phyloP scores from a whole-genome alignment of 257 asterid genomes.

The Henckelia pumila region DNA sequence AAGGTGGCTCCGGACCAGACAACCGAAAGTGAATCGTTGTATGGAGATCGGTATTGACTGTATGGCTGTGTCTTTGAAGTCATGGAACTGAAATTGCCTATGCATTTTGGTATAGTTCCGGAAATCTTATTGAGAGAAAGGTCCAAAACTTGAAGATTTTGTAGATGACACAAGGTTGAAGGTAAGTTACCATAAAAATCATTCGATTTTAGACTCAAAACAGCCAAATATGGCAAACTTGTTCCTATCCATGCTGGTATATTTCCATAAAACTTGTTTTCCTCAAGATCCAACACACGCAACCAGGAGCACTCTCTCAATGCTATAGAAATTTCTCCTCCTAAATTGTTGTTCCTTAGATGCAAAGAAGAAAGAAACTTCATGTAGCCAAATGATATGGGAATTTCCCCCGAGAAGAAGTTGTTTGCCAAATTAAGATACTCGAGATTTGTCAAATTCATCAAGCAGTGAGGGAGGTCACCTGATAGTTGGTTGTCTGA shows the following conservation, averaged over 20 bases:
- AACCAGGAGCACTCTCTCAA: slow-evolving; percentile 11
- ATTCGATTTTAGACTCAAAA: slow-evolving; percentile 34
- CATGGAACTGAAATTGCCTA: slow-evolving; percentile 28
- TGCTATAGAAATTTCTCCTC: slow-evolving; percentile 27
- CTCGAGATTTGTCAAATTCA: not conserved
- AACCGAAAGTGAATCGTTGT: not conserved
- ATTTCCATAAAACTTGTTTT: slow-evolving; percentile 28
- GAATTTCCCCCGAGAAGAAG: slow-evolving; percentile 27
- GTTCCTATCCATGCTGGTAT: slow-evolving; percentile 36
- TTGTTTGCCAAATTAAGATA: slow-evolving; percentile 35
- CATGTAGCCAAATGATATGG: not conserved
- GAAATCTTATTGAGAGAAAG: slow-evolving; percentile 13
- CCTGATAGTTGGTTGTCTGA: slow-evolving; percentile 33
- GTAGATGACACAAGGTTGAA: slow-evolving; percentile 23
- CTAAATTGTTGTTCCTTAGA: slow-evolving; percentile 29
- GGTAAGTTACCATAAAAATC: slow-evolving; percentile 29
- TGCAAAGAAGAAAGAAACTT: slow-evolving; percentile 12
- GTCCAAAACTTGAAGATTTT: slow-evolving; percentile 22
- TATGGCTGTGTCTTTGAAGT: slow-evolving; percentile 2
- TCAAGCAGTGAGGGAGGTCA: slow-evolving; percentile 25
- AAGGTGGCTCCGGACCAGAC: too few relatives aligned
- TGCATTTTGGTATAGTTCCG: slow-evolving; percentile 32
- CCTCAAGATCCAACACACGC: slow-evolving; percentile 24
- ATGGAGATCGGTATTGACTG: not conserved
- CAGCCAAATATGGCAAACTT: slow-evolving; percentile 1